These are phyloP conservation scores for Wickerhamomyces bovis DNA, from an alignment of 805 yeast genomes.

Conservation along the genomic window DNA sequence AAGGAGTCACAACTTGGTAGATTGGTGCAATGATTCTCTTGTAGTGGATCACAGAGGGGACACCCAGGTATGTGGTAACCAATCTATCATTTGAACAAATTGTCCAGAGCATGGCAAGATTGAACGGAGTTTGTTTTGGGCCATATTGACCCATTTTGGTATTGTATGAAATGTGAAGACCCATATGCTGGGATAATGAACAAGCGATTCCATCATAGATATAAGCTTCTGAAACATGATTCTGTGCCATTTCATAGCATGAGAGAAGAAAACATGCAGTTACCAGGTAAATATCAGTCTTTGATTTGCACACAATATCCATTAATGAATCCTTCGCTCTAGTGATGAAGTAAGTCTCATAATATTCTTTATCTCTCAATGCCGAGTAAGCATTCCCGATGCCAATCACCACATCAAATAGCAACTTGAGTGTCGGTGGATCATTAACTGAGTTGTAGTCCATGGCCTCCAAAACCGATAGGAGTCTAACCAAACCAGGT, in stretches of 20 bases:
- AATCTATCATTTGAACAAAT: constrained; percentile 28
- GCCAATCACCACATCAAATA: constrained; percentile 24
- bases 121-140: constrained; percentile 17
- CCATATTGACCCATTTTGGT: constrained; percentile 3
- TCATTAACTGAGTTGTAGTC: constrained; percentile 13
- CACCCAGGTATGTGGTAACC: constrained; percentile 21
- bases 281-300: constrained; percentile 20
- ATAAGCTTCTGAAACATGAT: constrained; percentile 26
- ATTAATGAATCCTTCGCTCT: constrained; percentile 24
- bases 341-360: constrained; percentile 17
- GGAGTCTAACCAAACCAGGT: constrained; percentile 13
- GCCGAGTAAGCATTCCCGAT: constrained; percentile 21
- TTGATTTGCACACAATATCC: constrained; percentile 9
- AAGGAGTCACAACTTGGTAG: constrained; percentile 17
- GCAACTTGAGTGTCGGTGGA: constrained; percentile 17
- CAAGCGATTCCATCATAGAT: constrained; percentile 27
- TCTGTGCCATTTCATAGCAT: constrained; percentile 27
- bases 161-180: constrained; percentile 24
- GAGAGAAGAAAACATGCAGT: constrained; percentile 24
- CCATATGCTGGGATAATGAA: constrained; percentile 29
- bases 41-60: constrained; percentile 29
- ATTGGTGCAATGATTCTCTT: constrained; percentile 29
- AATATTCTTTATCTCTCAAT: constrained; percentile 9
- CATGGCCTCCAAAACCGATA: constrained; percentile 10
- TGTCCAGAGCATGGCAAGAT: constrained; percentile 27